A percentile compares a stretch with the other conserved stretches of the same genome.
These are phyloP conservation scores for Datura wrightii DNA, from an alignment of 257 asterid species.

Conservation along the genomic window DNA sequence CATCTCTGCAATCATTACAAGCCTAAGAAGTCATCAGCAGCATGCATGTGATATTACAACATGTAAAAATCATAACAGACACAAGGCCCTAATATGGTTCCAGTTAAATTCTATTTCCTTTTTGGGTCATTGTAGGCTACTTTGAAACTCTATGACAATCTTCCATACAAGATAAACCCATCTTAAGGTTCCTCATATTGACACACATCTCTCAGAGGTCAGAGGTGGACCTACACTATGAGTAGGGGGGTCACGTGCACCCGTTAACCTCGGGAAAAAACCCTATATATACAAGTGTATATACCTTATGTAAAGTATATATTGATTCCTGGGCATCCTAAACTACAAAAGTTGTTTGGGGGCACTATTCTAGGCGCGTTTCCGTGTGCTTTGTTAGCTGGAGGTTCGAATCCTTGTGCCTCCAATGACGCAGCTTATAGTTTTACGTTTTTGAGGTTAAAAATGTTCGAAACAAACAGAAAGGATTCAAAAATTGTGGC, in stretches of 20 bases:
- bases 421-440: background rate
- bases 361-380: background rate
- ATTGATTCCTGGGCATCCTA: background rate
- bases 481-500: background rate
- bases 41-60: background rate
- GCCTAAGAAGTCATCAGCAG: constrained; percentile 1
- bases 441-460: background rate
- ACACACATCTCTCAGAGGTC: background rate
- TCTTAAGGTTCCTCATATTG: background rate
- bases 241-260: background rate
- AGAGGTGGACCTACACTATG: background rate
- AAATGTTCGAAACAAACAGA: background rate
- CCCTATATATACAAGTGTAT: background rate
- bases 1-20: constrained; percentile 28
- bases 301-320: background rate
- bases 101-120: background rate
- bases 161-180: constrained; percentile 4
- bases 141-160: background rate
- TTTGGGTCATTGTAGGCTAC: background rate
- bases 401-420: background rate
- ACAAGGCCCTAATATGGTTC: background rate
- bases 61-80: background rate
- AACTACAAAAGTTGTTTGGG: background rate
- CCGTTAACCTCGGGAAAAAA: background rate
- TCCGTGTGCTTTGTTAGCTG: background rate